Percentiles rank a stretch among this genome's conserved stretches.
These are phyloP conservation scores for Thelephora terrestris DNA, from an alignment of 1,284 basidiomycete species.

Conservation along the genomic window DNA sequence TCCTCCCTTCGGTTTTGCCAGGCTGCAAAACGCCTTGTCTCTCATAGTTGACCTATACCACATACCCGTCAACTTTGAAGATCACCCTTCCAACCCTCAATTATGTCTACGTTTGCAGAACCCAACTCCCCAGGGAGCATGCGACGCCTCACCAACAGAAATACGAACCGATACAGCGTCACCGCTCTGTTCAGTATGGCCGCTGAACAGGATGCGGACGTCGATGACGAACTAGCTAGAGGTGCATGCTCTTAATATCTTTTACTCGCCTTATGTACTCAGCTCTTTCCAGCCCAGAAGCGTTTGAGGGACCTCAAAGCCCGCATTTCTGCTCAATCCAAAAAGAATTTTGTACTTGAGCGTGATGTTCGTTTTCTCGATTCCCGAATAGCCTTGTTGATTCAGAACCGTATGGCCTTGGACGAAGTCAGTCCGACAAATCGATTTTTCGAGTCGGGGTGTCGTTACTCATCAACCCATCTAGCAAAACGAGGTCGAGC, in stretches of 20 bases:
- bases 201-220: slow-evolving; percentile 96
- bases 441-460: slow-evolving; percentile 1
- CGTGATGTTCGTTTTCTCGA: slow-evolving; percentile 98
- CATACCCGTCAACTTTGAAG: slow-evolving; percentile 2
- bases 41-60: slow-evolving; percentile 8
- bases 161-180: slow-evolving; percentile 94
- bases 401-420: slow-evolving; percentile 95
- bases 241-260: slow-evolving; percentile 40
- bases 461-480: slow-evolving; percentile 6
- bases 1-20: slow-evolving; percentile 18
- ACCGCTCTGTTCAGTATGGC: slow-evolving; percentile 96
- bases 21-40: slow-evolving; percentile 25
- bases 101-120: slow-evolving; percentile 49
- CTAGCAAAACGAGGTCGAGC: slow-evolving; percentile 87
- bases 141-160: slow-evolving; percentile 76
- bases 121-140: slow-evolving; percentile 47
- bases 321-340: slow-evolving; percentile 96
- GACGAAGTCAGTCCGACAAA: slow-evolving; percentile 63
- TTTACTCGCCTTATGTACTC: background rate
- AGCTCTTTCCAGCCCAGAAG: slow-evolving; percentile 67
- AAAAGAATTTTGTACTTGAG: slow-evolving; percentile 99
- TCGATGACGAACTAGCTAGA: slow-evolving; percentile 94
- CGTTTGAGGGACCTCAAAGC: slow-evolving; percentile 91
- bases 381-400: slow-evolving; percentile 93
- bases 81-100: slow-evolving; percentile 8